Base-by-base conservation (phyloP, 768 basidiomycete species). In the Pulveroboletus sp. region DNA sequence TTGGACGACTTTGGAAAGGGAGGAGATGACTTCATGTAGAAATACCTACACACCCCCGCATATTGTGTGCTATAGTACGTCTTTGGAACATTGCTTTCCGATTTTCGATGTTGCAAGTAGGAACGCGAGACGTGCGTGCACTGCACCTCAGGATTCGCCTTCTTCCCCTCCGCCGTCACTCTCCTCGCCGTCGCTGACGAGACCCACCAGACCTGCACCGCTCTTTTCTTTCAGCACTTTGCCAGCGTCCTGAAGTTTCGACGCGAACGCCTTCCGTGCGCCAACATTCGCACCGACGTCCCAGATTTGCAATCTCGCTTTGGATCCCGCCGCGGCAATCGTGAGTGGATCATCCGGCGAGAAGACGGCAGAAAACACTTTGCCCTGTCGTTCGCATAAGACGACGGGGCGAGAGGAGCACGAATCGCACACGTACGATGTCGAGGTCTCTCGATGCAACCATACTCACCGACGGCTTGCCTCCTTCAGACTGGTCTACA, bases 321-420 rank as follows among this genome's bases (percentile, higher is more conserved):
- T 89, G 3, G 92, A 94, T 11, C 96, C 96, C 28, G 89, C 95
- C 4, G 93, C 93, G 3, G 94, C 95, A 41, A 99, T 69, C 8
- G 90, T 96, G 44, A 97, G 81, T 2, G 93, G 88, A 61, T 94
- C 89, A 64, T 98, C 95, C 0, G 96, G 95, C 6, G 93, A 97
- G 75, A 87, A 98, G 0, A 79, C 76, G 0, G 86, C 76, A 6
- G 93, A 89, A 71, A 99, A 99, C 7, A 98, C 91, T 75, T 95
- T 95, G 70, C 96, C 96, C 94, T 96, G 55, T 41, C 50, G 28
- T 13, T 13, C 30, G 31, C 8, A 26, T 52, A 31, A 58, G 47
- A 51, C 11, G 47, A 46, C 3, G 14, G 3, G 27, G 24, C 8
- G 35, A 45, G 17, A 49, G 24, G 6, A 13, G 39, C 37, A 6